phyloP scores from a whole-genome alignment of 495 filamentous ascomycete species.

The Choiromyces venosus region DNA sequence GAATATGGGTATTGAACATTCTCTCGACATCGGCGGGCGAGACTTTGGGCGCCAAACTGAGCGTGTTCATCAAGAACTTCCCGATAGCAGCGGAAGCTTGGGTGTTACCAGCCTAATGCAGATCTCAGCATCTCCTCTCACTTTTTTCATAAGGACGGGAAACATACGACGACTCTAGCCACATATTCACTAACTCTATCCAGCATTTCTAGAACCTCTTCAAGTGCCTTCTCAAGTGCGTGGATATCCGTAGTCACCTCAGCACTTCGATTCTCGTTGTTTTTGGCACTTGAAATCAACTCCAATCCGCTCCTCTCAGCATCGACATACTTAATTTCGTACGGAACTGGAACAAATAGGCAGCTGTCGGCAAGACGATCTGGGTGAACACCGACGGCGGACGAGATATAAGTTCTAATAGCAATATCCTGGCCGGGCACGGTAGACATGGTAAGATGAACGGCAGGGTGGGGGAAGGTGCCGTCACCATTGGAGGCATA shows the following conservation, averaged over 20 bases:
- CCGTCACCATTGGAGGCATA: conserved; percentile 94
- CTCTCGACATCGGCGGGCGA: conserved; percentile 79
- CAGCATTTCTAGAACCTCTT: conserved; percentile 78
- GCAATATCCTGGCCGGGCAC: conserved; percentile 76
- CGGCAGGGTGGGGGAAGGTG: conserved; percentile 90
- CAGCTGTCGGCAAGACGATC: conserved; percentile 92
- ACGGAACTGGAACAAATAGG: conserved; percentile 90
- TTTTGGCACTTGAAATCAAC: conserved; percentile 73
- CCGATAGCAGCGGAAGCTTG: conserved; percentile 76
- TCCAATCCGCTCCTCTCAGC: conserved; percentile 89
- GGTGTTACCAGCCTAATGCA: conserved; percentile 53
- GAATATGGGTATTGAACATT: conserved; percentile 99
- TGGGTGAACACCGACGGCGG: conserved; percentile 87
- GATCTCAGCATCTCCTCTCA: not conserved
- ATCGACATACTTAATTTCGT: conserved; percentile 85
- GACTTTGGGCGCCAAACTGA: conserved; percentile 90
- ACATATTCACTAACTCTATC: conserved; percentile 88
- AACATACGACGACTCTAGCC: conserved; percentile 62
- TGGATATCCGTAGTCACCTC: conserved; percentile 79
- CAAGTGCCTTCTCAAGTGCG: conserved; percentile 71
- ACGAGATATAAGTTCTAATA: conserved; percentile 84
- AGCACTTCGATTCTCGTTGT: conserved; percentile 64
- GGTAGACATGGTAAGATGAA: conserved; percentile 90
- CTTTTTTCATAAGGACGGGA: not conserved
- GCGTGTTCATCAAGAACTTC: conserved; percentile 86